These are phyloP conservation scores for Ophioceras dolichostomum DNA, from an alignment of 2,329 filamentous ascomycete genomes.

Conservation along the genomic window DNA sequence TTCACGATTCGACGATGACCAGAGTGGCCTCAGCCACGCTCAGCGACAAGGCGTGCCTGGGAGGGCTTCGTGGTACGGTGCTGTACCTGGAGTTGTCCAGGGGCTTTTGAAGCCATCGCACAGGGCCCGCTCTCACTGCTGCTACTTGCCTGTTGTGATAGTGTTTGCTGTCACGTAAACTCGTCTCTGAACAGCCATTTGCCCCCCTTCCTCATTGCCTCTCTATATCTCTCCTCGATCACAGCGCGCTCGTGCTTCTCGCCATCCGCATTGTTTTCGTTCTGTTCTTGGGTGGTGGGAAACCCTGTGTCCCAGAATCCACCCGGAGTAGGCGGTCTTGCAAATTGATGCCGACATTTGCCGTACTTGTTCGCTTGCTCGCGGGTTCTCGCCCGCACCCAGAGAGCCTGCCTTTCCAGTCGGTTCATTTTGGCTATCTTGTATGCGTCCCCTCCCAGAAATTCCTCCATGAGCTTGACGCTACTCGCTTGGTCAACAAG, in stretches of 20 bases:
- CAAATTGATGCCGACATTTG: constrained; percentile 64
- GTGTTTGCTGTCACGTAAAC: constrained; percentile 19
- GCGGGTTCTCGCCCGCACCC: constrained; percentile 65
- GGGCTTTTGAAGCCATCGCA: no score
- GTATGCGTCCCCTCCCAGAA: constrained; percentile 46
- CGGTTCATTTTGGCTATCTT: constrained; percentile 44
- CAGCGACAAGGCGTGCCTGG: no score
- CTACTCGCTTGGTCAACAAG: constrained; percentile 25
- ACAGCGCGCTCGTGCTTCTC: constrained; percentile 48
- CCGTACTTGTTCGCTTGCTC: constrained; percentile 64
- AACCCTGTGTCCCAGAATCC: constrained; percentile 91
- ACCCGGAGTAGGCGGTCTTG: constrained; percentile 61
- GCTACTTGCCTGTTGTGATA: constrained; percentile 5
- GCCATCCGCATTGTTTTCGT: constrained; percentile 52
- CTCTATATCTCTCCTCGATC: constrained; percentile 62
- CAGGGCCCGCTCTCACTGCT: not conserved
- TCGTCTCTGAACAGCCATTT: constrained; percentile 78
- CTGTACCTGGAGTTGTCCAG: no score
- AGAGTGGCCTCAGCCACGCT: no score
- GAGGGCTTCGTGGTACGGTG: no score
- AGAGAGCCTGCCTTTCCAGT: constrained; percentile 50
- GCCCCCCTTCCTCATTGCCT: constrained; percentile 68
- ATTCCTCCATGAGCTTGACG: constrained; percentile 38
- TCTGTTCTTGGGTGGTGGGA: constrained; percentile 71
- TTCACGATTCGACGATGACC: no score